Evolutionary conservation across 768 basidiomycete genomes (phyloP), one percentile per base, ranked within the genome.

Genomic region (Tephrocybe sp.): DNA sequence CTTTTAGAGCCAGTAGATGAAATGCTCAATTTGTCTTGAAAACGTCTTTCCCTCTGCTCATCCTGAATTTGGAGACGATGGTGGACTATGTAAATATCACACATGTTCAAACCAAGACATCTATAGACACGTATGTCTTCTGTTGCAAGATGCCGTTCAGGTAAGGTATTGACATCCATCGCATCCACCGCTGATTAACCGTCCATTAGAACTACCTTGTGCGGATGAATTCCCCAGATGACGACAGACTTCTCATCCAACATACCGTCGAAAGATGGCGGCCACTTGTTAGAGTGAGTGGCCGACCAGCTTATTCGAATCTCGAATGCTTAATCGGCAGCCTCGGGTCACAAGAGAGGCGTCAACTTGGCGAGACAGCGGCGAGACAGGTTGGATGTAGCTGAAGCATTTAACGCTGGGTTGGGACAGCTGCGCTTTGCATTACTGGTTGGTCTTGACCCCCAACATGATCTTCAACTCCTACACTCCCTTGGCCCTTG

Each of bases 81-180:
- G 89, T 95, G 4, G 97, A 99, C 57, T 94, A n/a, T n/a, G n/a
- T n/a, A 98, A 68, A 89, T 99, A 55, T 78, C 84, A 18, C 80
- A 84, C 51, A 82, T 93, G 44, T 96, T 98, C 73, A 96, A 97
- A 65, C 82, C 97, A 99, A 68, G 95, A 98, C 56, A 85, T 94
- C 6, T 98, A 98, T 69, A 82, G 97, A 15, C 82, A 92, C 59
- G 82, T 94, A 37, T 88, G 86, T 56, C 87, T 95, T 70, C 71
- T 98, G 18, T 72, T 98, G 28, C 83, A 87, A 52, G 96, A 98
- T 63, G 93, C 89, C 1, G 77, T 95, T 54, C 81, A 84, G 72
- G 94, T 94, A 62, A 52, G 18, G 21, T 28, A 75, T 18, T 42
- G 12, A 11, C 11, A n/a, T n/a, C n/a, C n/a, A n/a, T n/a, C 32